Evolutionary conservation across 1,139 yeast species (phyloP), one percentile per base, ranked within the genome.

Genomic region (Hanseniaspora sp.): DNA sequence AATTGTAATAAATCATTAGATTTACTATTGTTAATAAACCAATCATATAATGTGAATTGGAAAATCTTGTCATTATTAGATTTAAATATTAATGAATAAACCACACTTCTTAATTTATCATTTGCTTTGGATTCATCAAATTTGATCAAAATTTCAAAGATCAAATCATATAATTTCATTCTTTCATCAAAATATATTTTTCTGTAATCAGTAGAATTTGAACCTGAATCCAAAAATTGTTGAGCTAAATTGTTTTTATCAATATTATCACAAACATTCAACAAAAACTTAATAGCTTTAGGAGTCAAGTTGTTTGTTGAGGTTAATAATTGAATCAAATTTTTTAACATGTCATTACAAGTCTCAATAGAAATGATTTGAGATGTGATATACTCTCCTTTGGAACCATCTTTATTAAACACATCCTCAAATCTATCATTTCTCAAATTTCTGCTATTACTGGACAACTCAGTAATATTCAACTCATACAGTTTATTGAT

Each of bases 41-140:
- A 94, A 64, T 86, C 95, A 67, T 94, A 94, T 60, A 92, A 79
- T 60, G 86, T 85, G 67, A 83, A 87, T 60, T 94, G 98, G 74
- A 94, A 94, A 15, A 80, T 67, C 63, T 83, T 86, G 64, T 92
- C 97, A 8, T 30, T 51, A 49, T 77, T 74, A 51, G 84, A 82
- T 13, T 78, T 77, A 63, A 87, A 80, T 58, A 95, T 86, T 12
- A 84, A 76, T 23, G 77, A 77, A 63, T 90, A 90, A 31, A 94
- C 79, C 47, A 79, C 76, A 60, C 86, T 86, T 60, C 95, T 77
- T 30, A 82, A 67, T 59, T 77, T 79, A 47, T 77, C 72, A 52
- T 28, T 43, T 17, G 49, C 44, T 17, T 42, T 86, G 58, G 78
- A 74, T 57, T 78, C 72, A 63, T 88, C 96, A 52, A 86, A 78